phyloP scores from a whole-genome alignment of 257 asterid species.

The Solanum paucissectum region DNA sequence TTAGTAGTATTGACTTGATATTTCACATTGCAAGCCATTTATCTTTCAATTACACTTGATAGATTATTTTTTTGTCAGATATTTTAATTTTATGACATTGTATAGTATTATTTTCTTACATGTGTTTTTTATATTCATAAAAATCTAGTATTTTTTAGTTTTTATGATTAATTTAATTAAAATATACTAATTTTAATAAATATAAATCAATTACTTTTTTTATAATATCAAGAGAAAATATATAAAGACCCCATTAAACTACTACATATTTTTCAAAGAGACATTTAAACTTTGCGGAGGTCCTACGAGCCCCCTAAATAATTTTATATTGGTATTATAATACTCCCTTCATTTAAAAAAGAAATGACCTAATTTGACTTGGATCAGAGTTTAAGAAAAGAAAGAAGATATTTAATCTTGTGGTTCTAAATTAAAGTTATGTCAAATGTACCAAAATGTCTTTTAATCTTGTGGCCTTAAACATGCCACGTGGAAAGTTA shows the following conservation, averaged over 20 bases:
- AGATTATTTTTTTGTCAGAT: neutral
- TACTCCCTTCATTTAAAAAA: neutral
- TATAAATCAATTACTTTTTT: no score
- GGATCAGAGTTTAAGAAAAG: neutral
- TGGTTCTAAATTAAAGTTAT: neutral
- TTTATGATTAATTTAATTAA: no score
- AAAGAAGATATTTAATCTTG: neutral
- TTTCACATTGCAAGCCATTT: neutral
- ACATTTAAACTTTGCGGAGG: no score
- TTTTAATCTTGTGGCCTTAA: no score
- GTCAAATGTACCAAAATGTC: neutral
- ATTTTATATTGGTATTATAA: no score
- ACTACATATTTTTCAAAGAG: no score
- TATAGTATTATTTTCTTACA: neutral
- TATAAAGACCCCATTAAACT: no score
- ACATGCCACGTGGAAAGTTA: neutral
- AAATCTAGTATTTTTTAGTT: neutral
- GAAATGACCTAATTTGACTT: neutral
- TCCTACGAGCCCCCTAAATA: no score
- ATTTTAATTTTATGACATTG: no score
- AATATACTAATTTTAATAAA: neutral
- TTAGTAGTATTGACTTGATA: neutral
- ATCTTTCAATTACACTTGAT: neutral
- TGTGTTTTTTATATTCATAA: no score
- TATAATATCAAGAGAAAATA: no score